phyloP scores from a whole-genome alignment of 495 filamentous ascomycete species.

The Filosporella fistucella region DNA sequence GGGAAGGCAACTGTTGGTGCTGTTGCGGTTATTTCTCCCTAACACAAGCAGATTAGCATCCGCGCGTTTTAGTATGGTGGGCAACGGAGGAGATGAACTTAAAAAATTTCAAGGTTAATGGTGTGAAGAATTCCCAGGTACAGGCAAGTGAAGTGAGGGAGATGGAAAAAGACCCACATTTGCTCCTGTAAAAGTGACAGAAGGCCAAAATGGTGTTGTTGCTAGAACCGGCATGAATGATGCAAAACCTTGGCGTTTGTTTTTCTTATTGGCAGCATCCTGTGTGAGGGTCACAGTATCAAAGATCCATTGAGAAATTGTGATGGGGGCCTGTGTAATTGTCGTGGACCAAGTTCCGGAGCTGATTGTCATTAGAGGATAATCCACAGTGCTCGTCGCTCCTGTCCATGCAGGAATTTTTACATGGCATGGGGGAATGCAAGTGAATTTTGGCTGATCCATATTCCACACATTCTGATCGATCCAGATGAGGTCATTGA shows the following conservation, averaged over 20 bases:
- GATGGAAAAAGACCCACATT: too few species aligned
- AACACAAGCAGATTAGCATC: too few species aligned
- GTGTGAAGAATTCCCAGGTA: too few species aligned
- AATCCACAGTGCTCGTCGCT: constrained; percentile 24
- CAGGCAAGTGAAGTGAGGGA: too few species aligned
- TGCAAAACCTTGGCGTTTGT: not conserved
- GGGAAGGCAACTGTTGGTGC: constrained; percentile 9
- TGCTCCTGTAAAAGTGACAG: constrained; percentile 13
- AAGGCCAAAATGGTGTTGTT: constrained; percentile 17
- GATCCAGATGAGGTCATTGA: constrained; percentile 22
- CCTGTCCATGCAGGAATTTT: constrained; percentile 22
- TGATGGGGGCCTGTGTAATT: constrained; percentile 21
- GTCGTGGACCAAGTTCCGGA: constrained; percentile 23
- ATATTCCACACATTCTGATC: constrained; percentile 22
- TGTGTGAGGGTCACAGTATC: constrained; percentile 7
- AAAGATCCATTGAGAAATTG: constrained; percentile 19
- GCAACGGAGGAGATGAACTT: too few species aligned
- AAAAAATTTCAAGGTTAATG: too few species aligned
- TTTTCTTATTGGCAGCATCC: constrained; percentile 6
- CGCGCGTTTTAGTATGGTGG: too few species aligned
- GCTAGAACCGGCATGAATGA: constrained; percentile 7
- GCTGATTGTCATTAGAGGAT: constrained; percentile 24
- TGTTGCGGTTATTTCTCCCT: constrained; percentile 10
- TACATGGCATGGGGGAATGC: constrained; percentile 22
- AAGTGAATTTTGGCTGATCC: constrained; percentile 22